Base-by-base conservation (phyloP, 2,329 filamentous ascomycete species). In the Bipolaris zeicola region DNA sequence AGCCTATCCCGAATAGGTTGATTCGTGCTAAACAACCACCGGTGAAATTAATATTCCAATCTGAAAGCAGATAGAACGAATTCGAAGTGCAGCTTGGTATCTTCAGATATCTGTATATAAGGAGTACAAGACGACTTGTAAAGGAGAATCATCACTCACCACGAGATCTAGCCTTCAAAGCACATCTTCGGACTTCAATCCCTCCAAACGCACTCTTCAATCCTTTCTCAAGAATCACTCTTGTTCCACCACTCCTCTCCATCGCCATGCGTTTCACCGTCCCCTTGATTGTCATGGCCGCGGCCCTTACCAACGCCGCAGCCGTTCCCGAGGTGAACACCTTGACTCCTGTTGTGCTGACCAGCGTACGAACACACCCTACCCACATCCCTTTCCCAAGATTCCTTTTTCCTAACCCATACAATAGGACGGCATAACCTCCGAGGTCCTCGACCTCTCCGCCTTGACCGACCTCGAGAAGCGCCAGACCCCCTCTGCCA, bases 261-360 rank as follows among this genome's bases (percentile, higher is more conserved):
- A 37, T 47, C 44, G 37, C 11, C 11, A 47, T 47, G 44, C 44
- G 44, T 47, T 47, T 47, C 44, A 22, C 20, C 3, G n/a, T 47
- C 11, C 44, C 44, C 18, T 16, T 47, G 18, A 16, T 47, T 37
- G 44, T n/a, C 22, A 31, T 13, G 4, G 44, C 33, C 14, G 33
- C 44, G 14, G 44, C 44, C 5, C 31, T 47, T 14, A 24, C 44
- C 31, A 37, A 6, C 44, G 44, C 44, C 2, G 44, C 31, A n/a
- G 44, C 44, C 5, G 14, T 47, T 26, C 44, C 44, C 22, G 18
- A 36, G 14, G 13, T 33, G 2, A 20, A 47, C 6, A 6, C 13
- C 31, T 10, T 37, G 13, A 10, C 26, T 28, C 26, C 26, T 28
- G 31, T 13, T 6, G 20, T 37, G 18, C 16, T 20, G 11, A 5